These are phyloP conservation scores for Fomes fomentarius DNA, from an alignment of 1,284 basidiomycete species.

Conservation along the genomic window DNA sequence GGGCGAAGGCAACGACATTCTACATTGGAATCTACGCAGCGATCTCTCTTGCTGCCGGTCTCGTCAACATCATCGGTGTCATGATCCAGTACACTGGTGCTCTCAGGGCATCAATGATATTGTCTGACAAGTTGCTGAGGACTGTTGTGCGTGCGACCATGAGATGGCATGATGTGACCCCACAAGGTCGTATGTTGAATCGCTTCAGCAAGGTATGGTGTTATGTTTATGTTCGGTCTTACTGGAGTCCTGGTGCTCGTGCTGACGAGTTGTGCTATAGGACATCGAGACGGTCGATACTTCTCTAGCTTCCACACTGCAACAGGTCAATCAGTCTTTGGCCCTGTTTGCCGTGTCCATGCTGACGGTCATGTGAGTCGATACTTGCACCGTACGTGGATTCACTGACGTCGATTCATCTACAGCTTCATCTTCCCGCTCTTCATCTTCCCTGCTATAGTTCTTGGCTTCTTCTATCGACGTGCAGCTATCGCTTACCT, in stretches of 20 bases:
- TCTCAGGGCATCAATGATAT: conserved; percentile 56
- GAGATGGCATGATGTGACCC: conserved; percentile 55
- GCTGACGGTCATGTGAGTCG: conserved; percentile 57
- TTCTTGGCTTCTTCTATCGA: conserved; percentile 68
- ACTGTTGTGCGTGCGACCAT: conserved; percentile 67
- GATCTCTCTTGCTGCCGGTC: conserved; percentile 51
- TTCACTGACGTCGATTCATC: conserved; percentile 1
- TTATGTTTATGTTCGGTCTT: background rate
- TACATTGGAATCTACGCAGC: conserved; percentile 65
- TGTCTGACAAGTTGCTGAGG: conserved; percentile 58
- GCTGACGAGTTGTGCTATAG: conserved; percentile 28
- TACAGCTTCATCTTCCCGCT: conserved; percentile 65
- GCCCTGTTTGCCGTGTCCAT: conserved; percentile 75
- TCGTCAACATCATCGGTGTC: conserved; percentile 48
- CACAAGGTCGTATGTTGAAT: conserved; percentile 64
- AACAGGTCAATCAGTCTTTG: conserved; percentile 73
- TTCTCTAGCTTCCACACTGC: conserved; percentile 67
- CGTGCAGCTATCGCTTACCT: conserved; percentile 72
- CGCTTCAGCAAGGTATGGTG: conserved; percentile 61
- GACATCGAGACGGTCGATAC: conserved; percentile 83
- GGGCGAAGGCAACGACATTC: no score
- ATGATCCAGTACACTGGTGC: conserved; percentile 65
- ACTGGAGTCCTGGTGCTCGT: background rate
- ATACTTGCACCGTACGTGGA: background rate
- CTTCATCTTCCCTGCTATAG: conserved; percentile 71